A percentile compares a stretch with the other conserved stretches of the same genome.
Conservation (phyloP, 2,329 filamentous ascomycete species). For the Coleophoma cylindrospora region DNA sequence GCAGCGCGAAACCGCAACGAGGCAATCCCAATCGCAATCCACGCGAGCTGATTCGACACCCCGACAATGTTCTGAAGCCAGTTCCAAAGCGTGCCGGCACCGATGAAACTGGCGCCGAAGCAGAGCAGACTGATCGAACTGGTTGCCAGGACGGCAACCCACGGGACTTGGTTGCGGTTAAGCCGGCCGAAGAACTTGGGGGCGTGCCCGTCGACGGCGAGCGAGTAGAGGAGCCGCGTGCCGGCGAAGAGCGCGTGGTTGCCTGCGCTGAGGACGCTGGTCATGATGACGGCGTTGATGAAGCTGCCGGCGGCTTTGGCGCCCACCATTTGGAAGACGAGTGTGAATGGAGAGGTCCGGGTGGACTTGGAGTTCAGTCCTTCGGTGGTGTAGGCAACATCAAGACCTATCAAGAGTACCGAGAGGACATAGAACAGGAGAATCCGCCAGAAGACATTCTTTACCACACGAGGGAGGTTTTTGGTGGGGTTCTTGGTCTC, state of each 20-base stretch:
- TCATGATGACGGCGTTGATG: constrained; percentile 58
- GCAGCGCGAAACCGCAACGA: constrained; percentile 60
- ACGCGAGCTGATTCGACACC: constrained; percentile 63
- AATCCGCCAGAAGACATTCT: constrained; percentile 60
- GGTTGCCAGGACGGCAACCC: constrained; percentile 49
- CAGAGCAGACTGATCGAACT: constrained; percentile 51
- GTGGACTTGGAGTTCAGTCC: constrained; percentile 36
- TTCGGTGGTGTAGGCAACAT: constrained; percentile 43
- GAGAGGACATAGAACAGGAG: constrained; percentile 42
- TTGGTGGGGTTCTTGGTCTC: constrained; percentile 59
- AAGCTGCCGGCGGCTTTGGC: constrained; percentile 49
- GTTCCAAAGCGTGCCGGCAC: constrained; percentile 59
- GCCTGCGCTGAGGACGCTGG: constrained; percentile 50
- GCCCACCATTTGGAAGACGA: constrained; percentile 56
- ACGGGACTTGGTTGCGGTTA: constrained; percentile 45
- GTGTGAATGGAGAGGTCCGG: constrained; percentile 49
- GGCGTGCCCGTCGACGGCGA: constrained; percentile 50
- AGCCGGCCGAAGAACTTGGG: constrained; percentile 46
- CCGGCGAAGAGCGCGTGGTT: constrained; percentile 56
- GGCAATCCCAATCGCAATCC: constrained; percentile 59
- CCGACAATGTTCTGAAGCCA: constrained; percentile 66
- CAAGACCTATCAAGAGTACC: constrained; percentile 50
- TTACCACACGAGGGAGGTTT: constrained; percentile 57
- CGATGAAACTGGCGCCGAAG: constrained; percentile 61
- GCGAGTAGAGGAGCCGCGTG: constrained; percentile 49